phyloP scores from a whole-genome alignment of 192 early-diverging fungal species.

The Backusella luteola region DNA sequence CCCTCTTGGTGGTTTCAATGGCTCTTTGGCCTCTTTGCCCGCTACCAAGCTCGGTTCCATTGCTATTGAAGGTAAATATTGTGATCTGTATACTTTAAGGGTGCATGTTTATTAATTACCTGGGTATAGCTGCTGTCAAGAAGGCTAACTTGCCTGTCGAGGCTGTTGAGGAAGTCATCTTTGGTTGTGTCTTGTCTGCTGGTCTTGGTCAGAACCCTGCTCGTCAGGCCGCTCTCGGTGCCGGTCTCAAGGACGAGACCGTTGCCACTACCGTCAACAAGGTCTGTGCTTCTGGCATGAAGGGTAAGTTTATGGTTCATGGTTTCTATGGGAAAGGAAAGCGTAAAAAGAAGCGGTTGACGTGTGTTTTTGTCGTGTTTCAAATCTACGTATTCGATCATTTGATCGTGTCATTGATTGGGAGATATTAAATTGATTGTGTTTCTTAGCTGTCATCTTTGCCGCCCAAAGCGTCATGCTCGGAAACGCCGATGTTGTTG shows the following conservation, averaged over 20 bases:
- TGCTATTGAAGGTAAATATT: slow-evolving; percentile 75
- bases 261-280: slow-evolving; percentile 83
- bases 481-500: slow-evolving; percentile 68
- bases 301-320: slow-evolving; percentile 34
- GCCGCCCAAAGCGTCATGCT: slow-evolving; percentile 74
- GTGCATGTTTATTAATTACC: neutral
- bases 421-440: neutral
- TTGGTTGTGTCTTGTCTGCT: slow-evolving; percentile 80
- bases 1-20: slow-evolving; percentile 89
- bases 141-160: slow-evolving; percentile 38
- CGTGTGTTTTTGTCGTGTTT: neutral
- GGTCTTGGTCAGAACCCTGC: slow-evolving; percentile 86
- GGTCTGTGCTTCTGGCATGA: slow-evolving; percentile 85
- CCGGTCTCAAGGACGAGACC: slow-evolving; percentile 63
- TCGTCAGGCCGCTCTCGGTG: slow-evolving; percentile 74
- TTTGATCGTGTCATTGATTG: neutral
- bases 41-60: slow-evolving; percentile 84
- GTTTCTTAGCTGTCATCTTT: slow-evolving; percentile 55
- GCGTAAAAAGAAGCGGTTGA: neutral
- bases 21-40: slow-evolving; percentile 78
- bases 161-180: slow-evolving; percentile 74
- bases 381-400: neutral
- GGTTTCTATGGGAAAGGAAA: neutral
- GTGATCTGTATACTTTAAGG: neutral
- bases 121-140: slow-evolving; percentile 43